phyloP scores from a whole-genome alignment of 2,329 filamentous ascomycete species.

The Cyclaneusma minus region DNA sequence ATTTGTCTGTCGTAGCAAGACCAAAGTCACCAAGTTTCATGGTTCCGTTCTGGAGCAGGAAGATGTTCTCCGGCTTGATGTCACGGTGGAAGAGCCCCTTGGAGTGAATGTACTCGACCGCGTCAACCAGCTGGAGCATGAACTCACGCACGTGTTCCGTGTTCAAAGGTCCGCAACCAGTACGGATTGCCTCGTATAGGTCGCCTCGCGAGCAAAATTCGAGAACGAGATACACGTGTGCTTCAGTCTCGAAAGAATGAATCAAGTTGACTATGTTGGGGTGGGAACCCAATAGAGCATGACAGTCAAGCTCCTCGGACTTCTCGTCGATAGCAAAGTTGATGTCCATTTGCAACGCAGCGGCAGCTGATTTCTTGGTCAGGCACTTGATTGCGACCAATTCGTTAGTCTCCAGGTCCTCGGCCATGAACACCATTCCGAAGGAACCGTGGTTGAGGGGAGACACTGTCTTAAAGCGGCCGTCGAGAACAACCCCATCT shows the following conservation, averaged over 20 bases:
- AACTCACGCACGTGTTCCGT: constrained; percentile 95
- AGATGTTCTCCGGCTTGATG: constrained; percentile 99
- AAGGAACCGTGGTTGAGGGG: constrained; percentile 98
- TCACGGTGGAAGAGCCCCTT: constrained; percentile 92
- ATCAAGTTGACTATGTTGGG: constrained; percentile 89
- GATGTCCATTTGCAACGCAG: constrained; percentile 38
- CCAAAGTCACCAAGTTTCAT: constrained; percentile 98
- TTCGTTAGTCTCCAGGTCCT: constrained; percentile 60
- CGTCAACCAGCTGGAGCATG: constrained; percentile 86
- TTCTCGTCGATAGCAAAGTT: constrained; percentile 62
- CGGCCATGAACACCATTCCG: constrained; percentile 93
- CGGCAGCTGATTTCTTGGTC: constrained; percentile 60
- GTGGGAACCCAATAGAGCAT: constrained; percentile 64
- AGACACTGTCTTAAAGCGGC: constrained; percentile 80
- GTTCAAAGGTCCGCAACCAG: constrained; percentile 74
- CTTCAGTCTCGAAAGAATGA: constrained; percentile 79
- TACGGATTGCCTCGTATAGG: constrained; percentile 91
- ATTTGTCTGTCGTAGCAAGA: constrained; percentile 73
- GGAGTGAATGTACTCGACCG: constrained; percentile 78
- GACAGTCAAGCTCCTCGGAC: constrained; percentile 43
- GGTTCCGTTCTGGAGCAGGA: constrained; percentile 67
- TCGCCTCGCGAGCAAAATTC: constrained; percentile 94
- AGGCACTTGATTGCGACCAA: constrained; percentile 92
- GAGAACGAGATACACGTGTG: constrained; percentile 81
- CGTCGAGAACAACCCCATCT: constrained; percentile 66